Evolutionary conservation across 78 protist genomes (phyloP).

Genomic region (Protostelium mycophagum): DNA sequence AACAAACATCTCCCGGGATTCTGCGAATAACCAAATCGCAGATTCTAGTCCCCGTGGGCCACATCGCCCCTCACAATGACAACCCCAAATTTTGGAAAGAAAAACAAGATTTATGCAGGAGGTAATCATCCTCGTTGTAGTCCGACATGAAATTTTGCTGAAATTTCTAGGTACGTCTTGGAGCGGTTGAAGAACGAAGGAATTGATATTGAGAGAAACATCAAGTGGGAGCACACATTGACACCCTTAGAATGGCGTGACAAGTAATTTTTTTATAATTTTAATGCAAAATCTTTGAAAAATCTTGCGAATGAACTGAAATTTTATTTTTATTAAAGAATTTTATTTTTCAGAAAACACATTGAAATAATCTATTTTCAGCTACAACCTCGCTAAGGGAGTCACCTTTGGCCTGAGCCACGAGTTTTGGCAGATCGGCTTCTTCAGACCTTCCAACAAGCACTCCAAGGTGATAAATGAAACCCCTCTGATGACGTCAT

Average conservation of each 20-base stretch:
- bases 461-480: not conserved
- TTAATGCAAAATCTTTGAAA: not conserved
- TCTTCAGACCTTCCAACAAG: slow-evolving; percentile 9
- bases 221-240: not conserved
- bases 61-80: not conserved
- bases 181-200: not conserved
- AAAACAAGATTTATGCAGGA: not conserved
- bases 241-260: not conserved
- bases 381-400: slow-evolving; percentile 10
- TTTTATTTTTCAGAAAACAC: too few species aligned
- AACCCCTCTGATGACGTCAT: not conserved
- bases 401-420: slow-evolving; percentile 16
- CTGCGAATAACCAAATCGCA: too few species aligned
- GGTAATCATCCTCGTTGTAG: too few species aligned
- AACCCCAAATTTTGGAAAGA: not conserved
- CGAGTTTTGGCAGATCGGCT: slow-evolving; percentile 20
- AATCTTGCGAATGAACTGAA: too few species aligned
- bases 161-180: not conserved
- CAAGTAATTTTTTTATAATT: not conserved
- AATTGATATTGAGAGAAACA: not conserved
- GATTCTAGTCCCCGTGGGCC: slow-evolving; percentile 8
- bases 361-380: not conserved
- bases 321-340: too few species aligned
- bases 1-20: not conserved
- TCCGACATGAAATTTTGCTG: too few species aligned